Conservation (phyloP, 495 filamentous ascomycete species). For the Penicillium paradoxum region DNA sequence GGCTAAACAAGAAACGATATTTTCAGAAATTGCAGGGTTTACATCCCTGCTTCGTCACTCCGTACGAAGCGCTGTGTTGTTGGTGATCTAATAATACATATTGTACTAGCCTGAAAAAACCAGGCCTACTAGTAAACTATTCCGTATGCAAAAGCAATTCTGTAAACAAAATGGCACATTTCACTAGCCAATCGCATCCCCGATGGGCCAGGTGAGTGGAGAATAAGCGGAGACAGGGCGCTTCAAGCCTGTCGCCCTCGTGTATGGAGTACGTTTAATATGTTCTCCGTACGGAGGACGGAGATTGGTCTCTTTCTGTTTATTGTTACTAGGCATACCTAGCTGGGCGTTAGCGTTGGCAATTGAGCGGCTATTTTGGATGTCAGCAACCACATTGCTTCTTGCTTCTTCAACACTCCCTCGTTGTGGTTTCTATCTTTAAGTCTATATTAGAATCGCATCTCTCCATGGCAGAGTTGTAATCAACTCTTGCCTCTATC, state of each 20-base stretch:
- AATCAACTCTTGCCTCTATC: neutral
- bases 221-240: neutral
- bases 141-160: neutral
- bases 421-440: neutral
- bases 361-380: neutral
- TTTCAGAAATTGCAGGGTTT: neutral
- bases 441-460: neutral
- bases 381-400: neutral
- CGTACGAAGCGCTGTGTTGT: too few relatives aligned
- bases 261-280: too few relatives aligned
- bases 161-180: neutral
- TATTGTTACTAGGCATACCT: neutral
- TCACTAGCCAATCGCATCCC: neutral
- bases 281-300: too few relatives aligned
- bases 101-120: neutral
- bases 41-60: neutral
- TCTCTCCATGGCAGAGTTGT: neutral
- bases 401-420: neutral
- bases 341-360: neutral
- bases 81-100: neutral
- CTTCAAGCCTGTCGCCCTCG: too few relatives aligned
- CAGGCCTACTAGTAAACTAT: neutral
- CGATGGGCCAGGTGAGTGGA: neutral
- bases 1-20: neutral
- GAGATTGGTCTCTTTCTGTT: neutral